Evolutionary conservation across 1,139 yeast genomes (phyloP).

Genomic region (Blastobotrys proliferans): DNA sequence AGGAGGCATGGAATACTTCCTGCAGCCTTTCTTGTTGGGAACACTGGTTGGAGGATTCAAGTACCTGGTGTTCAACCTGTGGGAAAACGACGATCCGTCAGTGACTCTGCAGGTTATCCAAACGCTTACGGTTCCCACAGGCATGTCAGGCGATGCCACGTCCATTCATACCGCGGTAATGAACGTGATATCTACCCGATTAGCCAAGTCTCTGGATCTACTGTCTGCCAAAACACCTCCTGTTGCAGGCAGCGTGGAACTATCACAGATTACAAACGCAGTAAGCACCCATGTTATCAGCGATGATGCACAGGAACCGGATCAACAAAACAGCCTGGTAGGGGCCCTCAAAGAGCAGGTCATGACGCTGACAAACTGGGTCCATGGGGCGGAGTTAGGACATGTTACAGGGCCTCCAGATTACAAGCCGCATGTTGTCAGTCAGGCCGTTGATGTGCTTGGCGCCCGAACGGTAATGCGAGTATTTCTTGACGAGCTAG

Average conservation of each 20-base stretch:
- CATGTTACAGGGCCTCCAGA: conserved; percentile 27
- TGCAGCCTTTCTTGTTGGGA: conserved; percentile 54
- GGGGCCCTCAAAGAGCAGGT: conserved; percentile 24
- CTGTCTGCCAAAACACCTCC: conserved; percentile 6
- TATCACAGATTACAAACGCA: conserved; percentile 2
- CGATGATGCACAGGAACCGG: neutral
- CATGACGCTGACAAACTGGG: conserved; percentile 26
- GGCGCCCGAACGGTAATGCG: conserved; percentile 48
- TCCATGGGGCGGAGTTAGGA: conserved; percentile 23
- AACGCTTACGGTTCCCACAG: conserved; percentile 33
- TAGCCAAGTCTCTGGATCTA: conserved; percentile 9
- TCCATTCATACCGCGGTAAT: conserved; percentile 10
- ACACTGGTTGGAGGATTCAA: conserved; percentile 43
- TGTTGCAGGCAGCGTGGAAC: neutral
- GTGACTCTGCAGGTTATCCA: conserved; percentile 35
- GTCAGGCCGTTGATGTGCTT: conserved; percentile 44
- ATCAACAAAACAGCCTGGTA: neutral
- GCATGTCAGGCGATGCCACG: conserved; percentile 39
- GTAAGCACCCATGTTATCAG: neutral
- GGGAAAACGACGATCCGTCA: conserved; percentile 34
- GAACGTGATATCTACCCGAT: conserved; percentile 2
- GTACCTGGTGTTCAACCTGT: conserved; percentile 38
- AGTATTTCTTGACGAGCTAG: conserved; percentile 27
- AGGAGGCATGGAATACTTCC: conserved; percentile 61
- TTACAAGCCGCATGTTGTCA: conserved; percentile 50